Evolutionary conservation across 75 land plant genomes (phyloP), one percentile per base, ranked within the genome.

Genomic region (Pinus tabuliformis): DNA sequence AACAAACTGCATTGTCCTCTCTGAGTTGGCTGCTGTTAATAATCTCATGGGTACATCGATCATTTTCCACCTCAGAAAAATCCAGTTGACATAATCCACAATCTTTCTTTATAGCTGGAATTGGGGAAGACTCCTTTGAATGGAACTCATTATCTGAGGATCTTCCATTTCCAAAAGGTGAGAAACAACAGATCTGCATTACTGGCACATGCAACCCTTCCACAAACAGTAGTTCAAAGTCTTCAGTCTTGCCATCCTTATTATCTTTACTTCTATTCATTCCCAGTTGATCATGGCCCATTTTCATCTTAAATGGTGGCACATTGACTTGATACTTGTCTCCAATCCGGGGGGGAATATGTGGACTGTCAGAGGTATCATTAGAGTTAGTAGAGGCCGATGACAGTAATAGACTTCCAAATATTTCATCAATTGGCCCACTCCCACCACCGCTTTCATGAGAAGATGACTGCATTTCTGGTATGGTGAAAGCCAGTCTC

Each of bases 161-260:
- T 18, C 24, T 1, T 71, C 57, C 57, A 13, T 12, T 3, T 20
- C 9, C 20, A 21, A 73, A 39, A 33, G 54, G 14, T 18, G 74
- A 20, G 11, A 73, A 52, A 42, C 49, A 42, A 30, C 14, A 37
- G n/a, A 81, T 62, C 81, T 75, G 75, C 58, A 57, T 73, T 17
- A 89, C 22, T 37, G 86, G 91, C 7, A 89, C 52, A 15, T 88
- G 78, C 56, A 86, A 76, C 16, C 84, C 86, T n/a, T 58, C 37
- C 33, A 22, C 76, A 58, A 56, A 75, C 42, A 81, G 11, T 3
- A 36, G 57, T 58, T 71, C 76, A 57, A 57, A 22, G 61, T 62
- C 73, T n/a, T 77, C 65, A 79, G 3, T 24, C 33, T 72, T 56
- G 63, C 16, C 37, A 5, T 7, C 28, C 5, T 3, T 9, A 15